Evolutionary conservation across 2,329 filamentous ascomycete genomes (phyloP).

Genomic region (Ophiostoma piceae): DNA sequence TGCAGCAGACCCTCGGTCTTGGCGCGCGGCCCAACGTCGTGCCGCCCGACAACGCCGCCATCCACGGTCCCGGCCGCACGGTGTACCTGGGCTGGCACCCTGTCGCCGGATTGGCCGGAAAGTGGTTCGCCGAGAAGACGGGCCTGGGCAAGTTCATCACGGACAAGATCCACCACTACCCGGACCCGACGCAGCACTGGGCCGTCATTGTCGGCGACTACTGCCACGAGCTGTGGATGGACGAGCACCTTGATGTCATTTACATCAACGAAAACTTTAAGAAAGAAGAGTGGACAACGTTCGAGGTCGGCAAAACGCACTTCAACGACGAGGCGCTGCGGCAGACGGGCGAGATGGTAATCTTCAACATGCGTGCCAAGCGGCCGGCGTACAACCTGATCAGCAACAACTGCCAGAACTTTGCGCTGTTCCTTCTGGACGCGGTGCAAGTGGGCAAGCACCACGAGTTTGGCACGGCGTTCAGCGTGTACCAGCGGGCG

Average conservation of each 20-base stretch:
- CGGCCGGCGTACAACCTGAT: slow-evolving; percentile 53
- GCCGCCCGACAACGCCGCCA: slow-evolving; percentile 37
- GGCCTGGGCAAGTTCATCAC: slow-evolving; percentile 53
- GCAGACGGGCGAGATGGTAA: slow-evolving; percentile 48
- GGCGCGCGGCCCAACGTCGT: slow-evolving; percentile 43
- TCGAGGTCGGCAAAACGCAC: slow-evolving; percentile 47
- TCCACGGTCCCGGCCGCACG: slow-evolving; percentile 36
- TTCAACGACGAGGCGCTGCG: slow-evolving; percentile 52
- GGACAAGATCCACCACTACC: slow-evolving; percentile 49
- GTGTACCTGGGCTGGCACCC: slow-evolving; percentile 57
- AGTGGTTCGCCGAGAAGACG: slow-evolving; percentile 55
- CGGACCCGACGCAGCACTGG: slow-evolving; percentile 58
- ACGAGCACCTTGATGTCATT: slow-evolving; percentile 52
- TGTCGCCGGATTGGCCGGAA: slow-evolving; percentile 50
- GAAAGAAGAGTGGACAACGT: slow-evolving; percentile 46
- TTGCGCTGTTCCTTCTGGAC: slow-evolving; percentile 48
- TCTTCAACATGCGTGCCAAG: slow-evolving; percentile 46
- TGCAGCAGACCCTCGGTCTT: slow-evolving; percentile 43
- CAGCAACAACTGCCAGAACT: slow-evolving; percentile 57
- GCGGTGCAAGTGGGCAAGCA: slow-evolving; percentile 48
- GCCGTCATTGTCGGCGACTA: slow-evolving; percentile 53
- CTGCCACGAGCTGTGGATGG: slow-evolving; percentile 57
- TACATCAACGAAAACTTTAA: slow-evolving; percentile 49
- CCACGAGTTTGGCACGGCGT: slow-evolving; percentile 49
- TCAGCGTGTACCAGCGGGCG: slow-evolving; percentile 49